These are phyloP conservation scores for Ramichloridium luteum DNA, from an alignment of 2,329 filamentous ascomycete species.

Conservation along the genomic window DNA sequence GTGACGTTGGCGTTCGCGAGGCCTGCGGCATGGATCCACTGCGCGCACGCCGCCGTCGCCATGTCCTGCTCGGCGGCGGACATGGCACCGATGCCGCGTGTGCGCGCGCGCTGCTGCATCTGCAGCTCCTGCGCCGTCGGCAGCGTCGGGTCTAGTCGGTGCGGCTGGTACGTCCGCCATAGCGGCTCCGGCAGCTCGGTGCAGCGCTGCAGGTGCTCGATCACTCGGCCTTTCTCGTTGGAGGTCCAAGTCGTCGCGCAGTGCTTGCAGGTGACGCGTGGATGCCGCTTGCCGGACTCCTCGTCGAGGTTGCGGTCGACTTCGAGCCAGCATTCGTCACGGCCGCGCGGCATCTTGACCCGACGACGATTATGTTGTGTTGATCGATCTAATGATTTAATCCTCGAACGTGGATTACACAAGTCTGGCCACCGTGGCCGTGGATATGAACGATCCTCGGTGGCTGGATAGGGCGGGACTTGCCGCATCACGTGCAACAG, in stretches of 20 bases:
- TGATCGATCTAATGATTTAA: too few relatives aligned
- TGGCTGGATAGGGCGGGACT: too few relatives aligned
- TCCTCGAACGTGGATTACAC: too few relatives aligned
- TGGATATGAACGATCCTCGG: too few relatives aligned
- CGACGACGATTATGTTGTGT: too few relatives aligned
- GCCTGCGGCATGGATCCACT: conserved; percentile 14
- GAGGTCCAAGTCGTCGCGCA: conserved; percentile 16
- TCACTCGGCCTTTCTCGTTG: conserved; percentile 15
- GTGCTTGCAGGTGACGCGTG: conserved; percentile 17
- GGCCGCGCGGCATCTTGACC: conserved; percentile 15
- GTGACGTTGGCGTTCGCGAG: conserved; percentile 10
- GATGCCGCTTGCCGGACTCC: conserved; percentile 16
- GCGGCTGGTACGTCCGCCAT: conserved; percentile 17
- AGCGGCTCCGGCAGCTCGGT: conserved; percentile 13
- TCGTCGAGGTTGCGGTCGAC: conserved; percentile 15
- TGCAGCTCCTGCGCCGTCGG: conserved; percentile 15
- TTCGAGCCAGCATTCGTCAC: conserved; percentile 17
- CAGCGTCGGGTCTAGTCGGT: conserved; percentile 14
- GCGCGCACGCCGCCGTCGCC: conserved; percentile 14
- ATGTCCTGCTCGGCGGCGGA: conserved; percentile 14
- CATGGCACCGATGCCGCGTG: conserved; percentile 15
- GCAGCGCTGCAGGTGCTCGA: conserved; percentile 16
- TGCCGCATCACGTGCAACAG: too few relatives aligned
- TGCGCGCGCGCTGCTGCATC: conserved; percentile 15
- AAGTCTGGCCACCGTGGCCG: too few relatives aligned